Conservation (phyloP, 2,329 filamentous ascomycete genomes). For the Fusarium sp. region DNA sequence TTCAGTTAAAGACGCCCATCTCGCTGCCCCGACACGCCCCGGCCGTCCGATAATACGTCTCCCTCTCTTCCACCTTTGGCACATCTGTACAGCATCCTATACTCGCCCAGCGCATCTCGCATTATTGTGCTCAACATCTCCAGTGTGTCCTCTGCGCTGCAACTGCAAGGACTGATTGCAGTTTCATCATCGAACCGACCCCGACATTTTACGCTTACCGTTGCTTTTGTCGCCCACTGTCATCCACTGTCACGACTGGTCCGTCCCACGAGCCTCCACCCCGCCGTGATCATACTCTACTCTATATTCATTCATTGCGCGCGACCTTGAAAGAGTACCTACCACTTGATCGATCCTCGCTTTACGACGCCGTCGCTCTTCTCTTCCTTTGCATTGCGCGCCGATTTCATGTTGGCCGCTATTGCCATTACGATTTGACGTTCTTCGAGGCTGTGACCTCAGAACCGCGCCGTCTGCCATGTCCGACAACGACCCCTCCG, state of each 20-base stretch:
- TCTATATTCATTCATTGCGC: slow-evolving; percentile 18
- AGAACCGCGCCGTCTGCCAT: slow-evolving; percentile 53
- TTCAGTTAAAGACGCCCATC: slow-evolving; percentile 41
- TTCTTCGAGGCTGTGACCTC: slow-evolving; percentile 42
- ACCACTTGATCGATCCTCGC: slow-evolving; percentile 14
- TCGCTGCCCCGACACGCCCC: slow-evolving; percentile 32
- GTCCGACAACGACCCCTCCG: slow-evolving; percentile 70
- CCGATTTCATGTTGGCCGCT: slow-evolving; percentile 48
- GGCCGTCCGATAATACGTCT: slow-evolving; percentile 31
- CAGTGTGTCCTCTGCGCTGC: not conserved
- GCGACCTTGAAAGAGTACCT: slow-evolving; percentile 17
- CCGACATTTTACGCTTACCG: slow-evolving; percentile 17
- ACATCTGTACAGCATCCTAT: slow-evolving; percentile 17
- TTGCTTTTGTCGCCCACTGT: slow-evolving; percentile 33
- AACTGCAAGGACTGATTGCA: not conserved
- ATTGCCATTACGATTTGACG: slow-evolving; percentile 26
- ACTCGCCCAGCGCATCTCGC: slow-evolving; percentile 9
- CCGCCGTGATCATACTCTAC: slow-evolving; percentile 28
- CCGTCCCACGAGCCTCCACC: slow-evolving; percentile 36
- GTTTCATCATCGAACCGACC: slow-evolving; percentile 12
- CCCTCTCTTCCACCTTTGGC: slow-evolving; percentile 32
- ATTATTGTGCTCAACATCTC: slow-evolving; percentile 18
- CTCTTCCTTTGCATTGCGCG: slow-evolving; percentile 24
- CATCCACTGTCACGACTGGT: slow-evolving; percentile 24
- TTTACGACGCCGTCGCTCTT: slow-evolving; percentile 11